Conservation (phyloP, 805 yeast genomes). For the Wickerhamiella kazuoi region DNA sequence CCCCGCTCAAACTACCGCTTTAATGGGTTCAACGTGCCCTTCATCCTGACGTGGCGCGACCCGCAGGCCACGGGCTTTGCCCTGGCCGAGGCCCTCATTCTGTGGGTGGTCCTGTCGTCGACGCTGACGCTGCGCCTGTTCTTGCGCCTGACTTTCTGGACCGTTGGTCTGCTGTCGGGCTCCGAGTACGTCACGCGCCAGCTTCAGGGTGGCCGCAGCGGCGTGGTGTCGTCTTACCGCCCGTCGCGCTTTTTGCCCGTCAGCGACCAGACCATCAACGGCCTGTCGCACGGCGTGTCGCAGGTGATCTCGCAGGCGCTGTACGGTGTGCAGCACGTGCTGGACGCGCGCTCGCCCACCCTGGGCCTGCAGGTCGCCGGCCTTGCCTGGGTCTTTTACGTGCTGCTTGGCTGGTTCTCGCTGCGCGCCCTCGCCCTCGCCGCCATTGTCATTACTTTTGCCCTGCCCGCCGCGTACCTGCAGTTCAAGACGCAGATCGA, state of each 20-base stretch:
- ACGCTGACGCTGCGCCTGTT: constrained; percentile 17
- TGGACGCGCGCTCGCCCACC: constrained; percentile 25
- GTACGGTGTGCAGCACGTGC: constrained; percentile 20
- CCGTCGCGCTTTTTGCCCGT: constrained; percentile 32
- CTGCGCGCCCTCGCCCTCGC: constrained; percentile 47
- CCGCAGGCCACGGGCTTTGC: constrained; percentile 64
- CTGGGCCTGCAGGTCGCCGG: constrained; percentile 50
- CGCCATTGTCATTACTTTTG: constrained; percentile 44
- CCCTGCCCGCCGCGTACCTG: constrained; percentile 59
- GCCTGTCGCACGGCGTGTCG: constrained; percentile 24
- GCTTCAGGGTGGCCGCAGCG: constrained; percentile 45
- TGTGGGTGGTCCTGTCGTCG: constrained; percentile 27
- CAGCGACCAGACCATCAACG: constrained; percentile 25
- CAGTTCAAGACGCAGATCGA: constrained; percentile 65
- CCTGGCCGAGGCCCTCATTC: constrained; percentile 32
- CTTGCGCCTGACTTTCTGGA: constrained; percentile 32
- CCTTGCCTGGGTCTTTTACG: constrained; percentile 52
- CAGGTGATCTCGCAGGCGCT: constrained; percentile 26
- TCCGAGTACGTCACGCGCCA: constrained; percentile 63
- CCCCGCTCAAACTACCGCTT: constrained; percentile 7
- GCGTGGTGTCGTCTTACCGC: constrained; percentile 60
- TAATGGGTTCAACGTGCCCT: constrained; percentile 16
- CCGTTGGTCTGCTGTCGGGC: constrained; percentile 44
- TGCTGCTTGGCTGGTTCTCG: constrained; percentile 59
- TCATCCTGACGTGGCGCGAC: constrained; percentile 53